Percentiles rank a stretch among this genome's conserved stretches.
Evolutionary conservation across 2,329 filamentous ascomycete genomes (phyloP).

Genomic region (Epicoccum nigrum): DNA sequence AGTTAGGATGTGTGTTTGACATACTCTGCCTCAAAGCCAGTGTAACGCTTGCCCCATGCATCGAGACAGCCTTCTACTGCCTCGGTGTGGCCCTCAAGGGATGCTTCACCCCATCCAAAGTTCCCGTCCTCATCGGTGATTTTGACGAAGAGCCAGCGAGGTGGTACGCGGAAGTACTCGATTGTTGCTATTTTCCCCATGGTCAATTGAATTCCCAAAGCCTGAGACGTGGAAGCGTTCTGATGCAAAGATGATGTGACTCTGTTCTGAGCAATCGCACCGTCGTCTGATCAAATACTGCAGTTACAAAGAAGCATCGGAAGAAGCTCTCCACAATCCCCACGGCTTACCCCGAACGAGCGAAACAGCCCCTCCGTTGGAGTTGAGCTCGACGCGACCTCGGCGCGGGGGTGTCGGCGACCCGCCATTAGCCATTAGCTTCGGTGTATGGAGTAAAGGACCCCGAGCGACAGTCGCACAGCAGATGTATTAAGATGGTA

Average conservation of each 20-base stretch:
- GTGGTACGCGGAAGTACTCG: slow-evolving; percentile 76
- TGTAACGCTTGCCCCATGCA: slow-evolving; percentile 66
- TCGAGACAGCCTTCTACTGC: slow-evolving; percentile 77
- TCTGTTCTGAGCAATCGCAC: background rate
- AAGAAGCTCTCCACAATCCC: slow-evolving; percentile 7
- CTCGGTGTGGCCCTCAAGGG: slow-evolving; percentile 74
- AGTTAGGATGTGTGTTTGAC: slow-evolving; percentile 7
- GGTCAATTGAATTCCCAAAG: background rate
- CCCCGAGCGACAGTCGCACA: slow-evolving; percentile 26
- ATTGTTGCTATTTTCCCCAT: slow-evolving; percentile 71
- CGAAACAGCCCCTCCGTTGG: slow-evolving; percentile 11
- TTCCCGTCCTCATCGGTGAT: slow-evolving; percentile 70
- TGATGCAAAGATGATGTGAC: background rate
- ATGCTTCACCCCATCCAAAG: slow-evolving; percentile 76
- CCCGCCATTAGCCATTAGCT: slow-evolving; percentile 30
- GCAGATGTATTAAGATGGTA: slow-evolving; percentile 19
- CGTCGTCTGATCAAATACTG: slow-evolving; percentile 1
- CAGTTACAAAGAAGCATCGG: background rate
- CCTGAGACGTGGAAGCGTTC: background rate
- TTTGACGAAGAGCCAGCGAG: slow-evolving; percentile 80
- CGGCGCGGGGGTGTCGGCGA: slow-evolving; percentile 34
- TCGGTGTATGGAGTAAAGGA: slow-evolving; percentile 35
- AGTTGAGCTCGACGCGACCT: slow-evolving; percentile 5
- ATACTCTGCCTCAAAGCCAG: slow-evolving; percentile 74
- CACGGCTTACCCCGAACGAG: background rate